These are phyloP conservation scores for Porodaedalea pini DNA, from an alignment of 1,284 basidiomycete species.

Conservation along the genomic window DNA sequence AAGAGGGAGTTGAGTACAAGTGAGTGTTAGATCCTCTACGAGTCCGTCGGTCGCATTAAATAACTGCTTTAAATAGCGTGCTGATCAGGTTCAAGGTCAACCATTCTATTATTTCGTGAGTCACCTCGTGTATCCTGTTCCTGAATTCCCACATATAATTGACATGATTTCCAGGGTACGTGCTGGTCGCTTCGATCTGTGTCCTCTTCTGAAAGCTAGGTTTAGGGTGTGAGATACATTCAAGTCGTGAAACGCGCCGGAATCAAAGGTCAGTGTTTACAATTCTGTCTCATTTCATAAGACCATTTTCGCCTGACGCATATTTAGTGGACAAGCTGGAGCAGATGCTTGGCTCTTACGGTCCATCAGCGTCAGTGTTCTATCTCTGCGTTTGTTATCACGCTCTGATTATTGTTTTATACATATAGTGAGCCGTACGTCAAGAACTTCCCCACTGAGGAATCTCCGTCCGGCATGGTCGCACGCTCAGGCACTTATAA, in stretches of 20 bases:
- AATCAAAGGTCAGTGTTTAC: constrained; percentile 49
- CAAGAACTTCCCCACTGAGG: constrained; percentile 74
- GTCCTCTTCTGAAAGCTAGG: constrained; percentile 15
- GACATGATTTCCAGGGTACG: background rate
- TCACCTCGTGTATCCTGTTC: background rate
- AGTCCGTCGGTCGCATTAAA: no score
- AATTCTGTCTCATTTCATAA: background rate
- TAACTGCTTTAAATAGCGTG: constrained; percentile 44
- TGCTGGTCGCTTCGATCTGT: background rate
- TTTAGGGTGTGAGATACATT: constrained; percentile 76
- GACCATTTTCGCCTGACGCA: constrained; percentile 11
- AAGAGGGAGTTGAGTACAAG: constrained; percentile 85
- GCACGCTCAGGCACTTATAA: constrained; percentile 75
- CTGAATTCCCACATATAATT: background rate
- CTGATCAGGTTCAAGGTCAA: constrained; percentile 79
- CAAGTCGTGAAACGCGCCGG: constrained; percentile 80
- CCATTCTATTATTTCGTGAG: constrained; percentile 80
- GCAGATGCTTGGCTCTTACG: constrained; percentile 88
- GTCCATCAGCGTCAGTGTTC: constrained; percentile 45
- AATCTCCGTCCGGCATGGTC: constrained; percentile 78
- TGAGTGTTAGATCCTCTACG: constrained; percentile 34
- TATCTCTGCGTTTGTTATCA: background rate
- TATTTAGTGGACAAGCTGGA: constrained; percentile 79
- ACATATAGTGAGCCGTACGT: constrained; percentile 48
- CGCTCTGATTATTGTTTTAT: background rate